Evolutionary conservation across 495 filamentous ascomycete genomes (phyloP), one percentile per base, ranked within the genome.

Genomic region (Chaetomium cochliodes): DNA sequence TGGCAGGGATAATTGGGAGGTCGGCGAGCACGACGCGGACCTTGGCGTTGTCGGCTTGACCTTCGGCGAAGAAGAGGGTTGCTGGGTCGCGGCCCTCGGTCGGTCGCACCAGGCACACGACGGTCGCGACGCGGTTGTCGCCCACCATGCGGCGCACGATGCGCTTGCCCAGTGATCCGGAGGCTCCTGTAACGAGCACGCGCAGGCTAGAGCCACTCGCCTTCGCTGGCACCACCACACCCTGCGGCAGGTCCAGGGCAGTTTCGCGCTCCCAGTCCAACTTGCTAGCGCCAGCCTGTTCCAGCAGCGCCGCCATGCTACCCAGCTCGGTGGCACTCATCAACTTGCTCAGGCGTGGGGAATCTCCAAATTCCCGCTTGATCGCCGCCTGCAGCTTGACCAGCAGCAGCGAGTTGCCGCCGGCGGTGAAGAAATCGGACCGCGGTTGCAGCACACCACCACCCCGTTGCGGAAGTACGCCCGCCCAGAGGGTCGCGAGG

Each of bases 341-440:
- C 20, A 51, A 22, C 20, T 51, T 25, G 49, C n/a, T 25, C 49
- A 51, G 49, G n/a, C 49, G 49, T 4, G 49, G 49, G 1, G 49
- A 20, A 9, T 22, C 49, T 20, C 49, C 49, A 51, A 51, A 51
- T 7, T 47, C 44, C 5, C 44, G 44, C 47, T 50, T 50, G 47
- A 50, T 25, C 20, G 20, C n/a, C 47, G 47, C 47, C 47, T 50
- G 47, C 20, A 50, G 20, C n/a, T 23, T 20, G 47, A 50, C 47
- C 9, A 50, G 47, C n/a, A 50, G 47, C 18, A 50, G 47, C 22
- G 47, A 50, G 47, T 50, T 50, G 22, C 47, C 47, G 22, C 47
- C 47, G 2, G 20, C 47, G 2, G 9, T 13, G 47, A 50, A 50
- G 47, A 50, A 50, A 4, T 20, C 20, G 9, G 47, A 7, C n/a